Evolutionary conservation across 2,329 filamentous ascomycete genomes (phyloP), one percentile per base, ranked within the genome.

Genomic region (Orbilia quercus): DNA sequence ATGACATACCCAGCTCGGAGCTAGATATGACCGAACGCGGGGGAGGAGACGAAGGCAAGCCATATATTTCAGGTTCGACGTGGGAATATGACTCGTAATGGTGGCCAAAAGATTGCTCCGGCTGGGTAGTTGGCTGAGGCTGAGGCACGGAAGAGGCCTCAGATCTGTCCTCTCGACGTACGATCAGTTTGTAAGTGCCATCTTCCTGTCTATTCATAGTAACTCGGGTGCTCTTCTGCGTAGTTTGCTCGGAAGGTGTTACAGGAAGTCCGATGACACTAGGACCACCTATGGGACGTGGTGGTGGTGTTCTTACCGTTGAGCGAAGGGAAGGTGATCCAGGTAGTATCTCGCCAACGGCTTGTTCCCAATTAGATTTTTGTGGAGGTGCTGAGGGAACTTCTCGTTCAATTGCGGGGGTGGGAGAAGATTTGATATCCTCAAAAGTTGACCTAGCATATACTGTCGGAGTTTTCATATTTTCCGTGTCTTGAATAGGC

Each of bases 321-420:
- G 69, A 73, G 9, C 69, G 69, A 6, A 66, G 34, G 25, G 60
- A 65, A 38, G 69, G 69, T n/a, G 69, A 73, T 18, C 69, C 54
- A 14, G 69, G 69, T 2, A 73, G 34, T 40, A 23, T 47, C 34
- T 48, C 53, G 34, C 11, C 59, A 47, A n/a, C 45, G 40, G 67
- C 54, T 34, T 66, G 53, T 11, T 65, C 69, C 45, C 53, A 48
- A 31, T 18, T 23, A 23, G 47, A 23, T 6, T 12, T 42, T 20
- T 45, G 42, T 18, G 54, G 42, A 38, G 48, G 23, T 23, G 28
- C 34, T 55, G 14, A 14, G 40, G 54, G 20, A 4, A 36, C 36
- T 25, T 45, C 50, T 2, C 18, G 31, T 6, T 64, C 59, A 48
- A 28, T 31, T 12, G 18, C 25, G 11, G 42, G 18, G 6, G 53